A percentile compares a stretch with the other conserved stretches of the same genome.
These are phyloP conservation scores for Moniliella sp. DNA, from an alignment of 1,284 basidiomycete genomes.

Conservation along the genomic window DNA sequence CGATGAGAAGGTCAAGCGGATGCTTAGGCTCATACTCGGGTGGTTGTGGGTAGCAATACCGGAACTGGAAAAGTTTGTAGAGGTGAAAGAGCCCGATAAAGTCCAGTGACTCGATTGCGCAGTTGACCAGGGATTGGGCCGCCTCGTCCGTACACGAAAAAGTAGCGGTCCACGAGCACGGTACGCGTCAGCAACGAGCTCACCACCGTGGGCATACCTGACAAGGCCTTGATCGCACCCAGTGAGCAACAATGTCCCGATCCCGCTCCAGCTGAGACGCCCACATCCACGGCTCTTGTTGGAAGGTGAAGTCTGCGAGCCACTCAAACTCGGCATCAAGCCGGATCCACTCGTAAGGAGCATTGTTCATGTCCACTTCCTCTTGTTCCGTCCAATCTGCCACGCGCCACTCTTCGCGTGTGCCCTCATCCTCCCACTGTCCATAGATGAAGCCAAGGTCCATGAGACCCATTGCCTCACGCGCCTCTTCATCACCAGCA, in stretches of 20 bases:
- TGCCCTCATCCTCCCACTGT: conserved; percentile 59
- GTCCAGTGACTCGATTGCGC: conserved; percentile 55
- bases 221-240: conserved; percentile 38
- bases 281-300: conserved; percentile 97
- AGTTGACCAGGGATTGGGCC: conserved; percentile 63
- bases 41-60: conserved; percentile 53
- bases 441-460: conserved; percentile 76
- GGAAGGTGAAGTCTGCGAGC: conserved; percentile 74
- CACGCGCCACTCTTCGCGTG: conserved; percentile 66
- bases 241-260: conserved; percentile 70
- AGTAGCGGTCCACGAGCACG: conserved; percentile 82
- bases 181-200: conserved; percentile 77
- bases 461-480: conserved; percentile 75
- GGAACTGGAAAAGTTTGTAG: conserved; percentile 71
- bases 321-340: conserved; percentile 98
- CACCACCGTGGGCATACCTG: conserved; percentile 63
- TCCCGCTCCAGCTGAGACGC: conserved; percentile 86
- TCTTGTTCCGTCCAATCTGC: conserved; percentile 96
- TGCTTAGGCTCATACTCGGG: background rate
- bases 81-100: conserved; percentile 83
- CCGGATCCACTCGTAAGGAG: conserved; percentile 95
- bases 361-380: conserved; percentile 57
- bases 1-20: conserved; percentile 44
- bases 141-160: conserved; percentile 92
- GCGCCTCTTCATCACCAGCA: conserved; percentile 47